Evolutionary conservation across 148 eudicot species (phyloP), one percentile per base, ranked within the genome.

Genomic region (Amaranthus palmeri): DNA sequence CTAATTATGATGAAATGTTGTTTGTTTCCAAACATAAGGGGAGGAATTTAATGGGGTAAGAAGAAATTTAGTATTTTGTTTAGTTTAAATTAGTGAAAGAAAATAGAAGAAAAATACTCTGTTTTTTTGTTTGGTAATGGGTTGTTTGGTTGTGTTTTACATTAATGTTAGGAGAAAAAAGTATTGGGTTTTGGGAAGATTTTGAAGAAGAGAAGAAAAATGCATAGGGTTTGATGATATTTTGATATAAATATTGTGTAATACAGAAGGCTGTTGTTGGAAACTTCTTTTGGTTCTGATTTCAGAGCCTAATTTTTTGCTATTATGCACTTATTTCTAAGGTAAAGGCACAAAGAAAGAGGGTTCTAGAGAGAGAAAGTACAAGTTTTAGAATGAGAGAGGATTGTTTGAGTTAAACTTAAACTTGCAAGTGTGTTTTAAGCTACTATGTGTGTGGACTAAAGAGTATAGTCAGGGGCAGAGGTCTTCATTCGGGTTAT

Each of bases 301-400:
- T 85, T 83, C 87, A 89, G 88, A 86, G 87, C 87, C 88, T 58
- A 79, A 68, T 60, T 78, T 81, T 76, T 78, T 53, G 76, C 49
- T 67, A 44, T 18, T 46, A 55, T 17, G 13, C 58, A 47, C 71
- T 63, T 68, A 41, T 68, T 62, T 76, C 45, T 44, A 52, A 69
- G 63, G 36, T 41, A 66, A 54, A 67, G 6, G 57, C 78, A 78
- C 82, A 73, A 64, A 78, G 73, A 52, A 59, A 75, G 67, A 73
- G 83, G 67, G 53, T 74, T 47, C 43, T 15, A 1, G 47, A 59
- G 49, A 57, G 77, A 6, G 46, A 63, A 4, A 7, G 9, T 15
- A 70, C 52, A 56, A 36, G 12, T 66, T 6, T 15, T 36, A 72
- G 60, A 68, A 40, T 45, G 74, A 60, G 74, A 49, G 49, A 41